Evolutionary conservation across 495 filamentous ascomycete genomes (phyloP), one percentile per base, ranked within the genome.

Genomic region (Penicillium ucsense): DNA sequence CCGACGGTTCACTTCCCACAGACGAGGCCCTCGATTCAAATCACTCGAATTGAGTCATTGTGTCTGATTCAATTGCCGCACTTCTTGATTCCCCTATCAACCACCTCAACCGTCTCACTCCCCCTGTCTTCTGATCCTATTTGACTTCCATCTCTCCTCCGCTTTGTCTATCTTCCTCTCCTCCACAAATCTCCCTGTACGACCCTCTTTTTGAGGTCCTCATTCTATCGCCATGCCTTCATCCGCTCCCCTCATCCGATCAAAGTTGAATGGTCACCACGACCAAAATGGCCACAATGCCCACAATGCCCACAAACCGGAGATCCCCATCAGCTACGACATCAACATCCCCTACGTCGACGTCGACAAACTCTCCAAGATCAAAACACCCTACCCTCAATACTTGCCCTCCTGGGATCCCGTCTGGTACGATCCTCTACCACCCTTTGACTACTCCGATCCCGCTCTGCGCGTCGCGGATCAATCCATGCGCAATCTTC

Each of bases 351-450:
- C 75, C 40, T 76, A 76, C 45, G 65, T 73, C 20, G 62, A 67
- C 35, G 66, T 71, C 35, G 65, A 70, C 28, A 60, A 65, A 38
- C 65, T 68, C 35, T 54, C 59, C 36, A 56, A 66, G 8, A 55
- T 62, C 51, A 59, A 64, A 38, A 70, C 65, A 53, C 74, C 78
- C 51, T 84, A 84, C 57, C 65, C 77, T 4, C 64, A 69, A 39
- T 84, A 84, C 47, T 70, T 84, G 7, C 81, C 81, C 4, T 78
- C 78, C 32, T 83, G 81, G 64, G 81, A 84, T 54, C 75, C 77
- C 37, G 71, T 81, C 31, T 75, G 65, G 56, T 82, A 83, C 55
- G 74, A 75, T 32, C 72, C 77, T 27, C 72, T 79, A 5, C 71
- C 76, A 41, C 71, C 72, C 36, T 81, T 81, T 60, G 72, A 78